phyloP scores from a whole-genome alignment of 164 flowering plant species.

The Stephania cephalantha region DNA sequence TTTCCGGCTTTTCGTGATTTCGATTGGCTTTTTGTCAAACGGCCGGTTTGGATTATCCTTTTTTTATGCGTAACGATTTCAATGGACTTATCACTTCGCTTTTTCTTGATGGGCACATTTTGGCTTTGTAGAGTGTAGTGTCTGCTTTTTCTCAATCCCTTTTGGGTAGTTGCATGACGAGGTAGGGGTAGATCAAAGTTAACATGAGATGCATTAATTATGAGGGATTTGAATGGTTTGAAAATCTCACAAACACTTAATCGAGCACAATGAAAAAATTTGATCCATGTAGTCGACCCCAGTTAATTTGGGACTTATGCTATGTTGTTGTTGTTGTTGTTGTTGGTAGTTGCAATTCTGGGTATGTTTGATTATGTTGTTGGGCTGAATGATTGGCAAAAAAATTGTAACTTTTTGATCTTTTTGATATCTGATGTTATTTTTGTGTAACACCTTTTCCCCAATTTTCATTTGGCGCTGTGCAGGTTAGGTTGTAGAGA shows the following conservation, averaged over 20 bases:
- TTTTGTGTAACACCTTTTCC: not conserved
- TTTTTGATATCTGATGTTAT: not conserved
- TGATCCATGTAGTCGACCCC: no score
- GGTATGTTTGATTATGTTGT: not conserved
- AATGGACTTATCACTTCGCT: not conserved
- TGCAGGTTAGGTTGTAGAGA: not conserved
- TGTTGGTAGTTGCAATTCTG: no score
- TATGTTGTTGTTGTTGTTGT: no score
- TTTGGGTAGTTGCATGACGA: no score
- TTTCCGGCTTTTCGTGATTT: not conserved
- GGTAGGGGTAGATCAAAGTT: no score
- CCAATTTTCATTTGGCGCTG: not conserved
- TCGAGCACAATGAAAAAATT: no score
- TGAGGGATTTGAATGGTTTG: no score
- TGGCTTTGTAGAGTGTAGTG: not conserved
- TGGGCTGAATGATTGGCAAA: not conserved
- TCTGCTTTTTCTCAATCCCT: not conserved
- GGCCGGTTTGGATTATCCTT: conserved; percentile 4
- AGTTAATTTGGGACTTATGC: no score
- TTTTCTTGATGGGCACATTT: not conserved
- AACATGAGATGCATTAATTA: no score
- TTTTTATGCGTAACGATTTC: conserved; percentile 9
- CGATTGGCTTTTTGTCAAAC: conserved; percentile 11
- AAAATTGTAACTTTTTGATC: not conserved
- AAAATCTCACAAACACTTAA: no score